Base-by-base conservation (phyloP, 768 basidiomycete genomes). In the Leccinum ochraceum region DNA sequence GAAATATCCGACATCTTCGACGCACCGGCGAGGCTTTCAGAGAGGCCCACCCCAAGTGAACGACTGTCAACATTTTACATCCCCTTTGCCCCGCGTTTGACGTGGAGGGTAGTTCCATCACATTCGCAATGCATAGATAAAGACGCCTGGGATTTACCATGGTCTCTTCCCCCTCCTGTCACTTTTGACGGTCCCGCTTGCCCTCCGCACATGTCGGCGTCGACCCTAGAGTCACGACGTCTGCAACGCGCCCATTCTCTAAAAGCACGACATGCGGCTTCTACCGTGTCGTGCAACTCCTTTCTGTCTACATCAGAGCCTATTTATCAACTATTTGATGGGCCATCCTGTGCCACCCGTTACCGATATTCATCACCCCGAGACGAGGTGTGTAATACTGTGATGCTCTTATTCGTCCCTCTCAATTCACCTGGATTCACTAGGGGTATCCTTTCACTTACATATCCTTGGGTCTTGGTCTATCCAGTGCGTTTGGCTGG, bases 1-100 rank as follows among this genome's bases (percentile, higher is more conserved):
- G 74, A 72, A 48, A 80, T 81, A 53, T 77, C 80, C 61, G 83
- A 84, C 67, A 82, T 85, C 60, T 82, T 83, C 65, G 82, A 84
- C 60, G 82, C 76, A 24, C 80, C 82, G 1, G 69, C 71, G 36
- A 71, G 70, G 32, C 76, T 81, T 22, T 73, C 76, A 20, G 78
- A 77, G 61, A 76, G 73, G 32, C 71, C 66, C 60, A 60, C 66
- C 56, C 59, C 73, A 66, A 53, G 73, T 55, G 49, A 67, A 57
- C 42, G 65, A 52, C 59, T 66, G 8, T 42, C 63, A 8, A 32
- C 61, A 37, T 34, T 59, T 22, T 55, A 56, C 44, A 14, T 42
- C 39, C 34, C 54, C 53, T 54, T 61, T 30, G 52, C 49, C 13
- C 26, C 55, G 51, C 60, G 36, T 53, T 46, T 32, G 57, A 50